These are phyloP conservation scores for Lachancea kluyveri DNA, from an alignment of 805 yeast genomes.

Conservation along the genomic window DNA sequence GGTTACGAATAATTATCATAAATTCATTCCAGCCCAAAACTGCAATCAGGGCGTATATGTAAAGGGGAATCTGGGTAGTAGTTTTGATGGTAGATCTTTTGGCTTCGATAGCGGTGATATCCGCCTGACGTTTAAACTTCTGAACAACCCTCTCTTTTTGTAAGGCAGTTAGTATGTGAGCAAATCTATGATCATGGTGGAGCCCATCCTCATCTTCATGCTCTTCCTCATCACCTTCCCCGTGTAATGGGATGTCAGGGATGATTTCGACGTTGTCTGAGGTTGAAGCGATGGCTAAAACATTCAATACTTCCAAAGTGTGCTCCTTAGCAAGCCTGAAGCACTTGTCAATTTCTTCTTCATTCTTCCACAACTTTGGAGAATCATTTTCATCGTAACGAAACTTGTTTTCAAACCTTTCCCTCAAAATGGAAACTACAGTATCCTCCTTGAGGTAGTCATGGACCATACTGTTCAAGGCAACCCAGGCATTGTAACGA, in stretches of 20 bases:
- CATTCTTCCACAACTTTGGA: conserved; percentile 75
- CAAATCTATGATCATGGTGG: conserved; percentile 40
- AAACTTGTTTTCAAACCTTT: conserved; percentile 75
- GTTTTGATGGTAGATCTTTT: conserved; percentile 78
- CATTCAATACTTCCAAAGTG: conserved; percentile 54
- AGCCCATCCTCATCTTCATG: conserved; percentile 35
- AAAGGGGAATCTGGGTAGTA: conserved; percentile 75
- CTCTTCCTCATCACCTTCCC: conserved; percentile 28
- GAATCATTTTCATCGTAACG: conserved; percentile 76
- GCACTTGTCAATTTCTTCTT: conserved; percentile 62
- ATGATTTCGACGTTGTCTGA: conserved; percentile 48
- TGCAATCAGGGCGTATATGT: conserved; percentile 64
- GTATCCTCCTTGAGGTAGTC: conserved; percentile 62
- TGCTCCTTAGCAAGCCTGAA: conserved; percentile 54
- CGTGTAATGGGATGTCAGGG: conserved; percentile 47
- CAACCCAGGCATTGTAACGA: conserved; percentile 56
- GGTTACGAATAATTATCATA: conserved; percentile 79
- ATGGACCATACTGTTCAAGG: conserved; percentile 50
- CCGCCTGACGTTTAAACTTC: conserved; percentile 68
- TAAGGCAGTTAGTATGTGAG: conserved; percentile 48
- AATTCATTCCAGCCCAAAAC: conserved; percentile 95
- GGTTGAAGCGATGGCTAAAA: conserved; percentile 49
- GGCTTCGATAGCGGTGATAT: conserved; percentile 77
- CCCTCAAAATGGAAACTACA: conserved; percentile 60
- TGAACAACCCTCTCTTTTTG: conserved; percentile 52